A percentile compares a stretch with the other conserved stretches of the same genome.
Evolutionary conservation across 2,329 filamentous ascomycete species (phyloP).

Genomic region (Verticillium nubilum): DNA sequence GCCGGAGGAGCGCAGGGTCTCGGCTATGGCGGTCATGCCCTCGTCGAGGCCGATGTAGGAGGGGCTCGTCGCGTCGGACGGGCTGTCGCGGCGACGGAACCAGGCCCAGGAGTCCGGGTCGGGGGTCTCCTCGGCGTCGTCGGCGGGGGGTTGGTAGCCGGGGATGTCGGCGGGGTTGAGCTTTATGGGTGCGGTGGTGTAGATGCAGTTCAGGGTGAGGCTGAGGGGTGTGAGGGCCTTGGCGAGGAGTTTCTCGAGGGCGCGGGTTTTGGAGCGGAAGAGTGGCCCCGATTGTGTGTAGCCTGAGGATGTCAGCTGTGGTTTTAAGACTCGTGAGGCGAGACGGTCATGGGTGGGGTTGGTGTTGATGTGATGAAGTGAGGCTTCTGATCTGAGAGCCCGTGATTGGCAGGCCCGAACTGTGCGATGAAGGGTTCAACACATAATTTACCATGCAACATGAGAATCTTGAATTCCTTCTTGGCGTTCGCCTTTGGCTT

Average conservation of each 20-base stretch:
- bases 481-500: conserved; percentile 31
- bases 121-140: conserved; percentile 38
- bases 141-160: conserved; percentile 49
- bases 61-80: conserved; percentile 35
- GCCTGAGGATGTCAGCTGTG: conserved; percentile 38
- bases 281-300: conserved; percentile 85
- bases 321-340: not conserved
- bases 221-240: conserved; percentile 64
- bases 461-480: conserved; percentile 61
- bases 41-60: conserved; percentile 65
- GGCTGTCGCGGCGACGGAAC: conserved; percentile 65
- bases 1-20: conserved; percentile 56
- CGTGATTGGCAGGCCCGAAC: not conserved
- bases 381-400: not conserved
- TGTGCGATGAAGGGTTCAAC: not conserved
- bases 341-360: not conserved
- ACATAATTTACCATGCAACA: conserved; percentile 59
- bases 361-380: not conserved
- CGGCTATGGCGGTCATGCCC: conserved; percentile 60
- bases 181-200: conserved; percentile 63
- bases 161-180: conserved; percentile 64
- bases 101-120: conserved; percentile 71
- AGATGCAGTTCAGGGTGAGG: conserved; percentile 52
- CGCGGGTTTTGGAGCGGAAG: conserved; percentile 85
- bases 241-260: conserved; percentile 71